A percentile compares a stretch with the other conserved stretches of the same genome.
phyloP scores from a whole-genome alignment of 2,329 filamentous ascomycete species.

The Cyphellophora attinorum region DNA sequence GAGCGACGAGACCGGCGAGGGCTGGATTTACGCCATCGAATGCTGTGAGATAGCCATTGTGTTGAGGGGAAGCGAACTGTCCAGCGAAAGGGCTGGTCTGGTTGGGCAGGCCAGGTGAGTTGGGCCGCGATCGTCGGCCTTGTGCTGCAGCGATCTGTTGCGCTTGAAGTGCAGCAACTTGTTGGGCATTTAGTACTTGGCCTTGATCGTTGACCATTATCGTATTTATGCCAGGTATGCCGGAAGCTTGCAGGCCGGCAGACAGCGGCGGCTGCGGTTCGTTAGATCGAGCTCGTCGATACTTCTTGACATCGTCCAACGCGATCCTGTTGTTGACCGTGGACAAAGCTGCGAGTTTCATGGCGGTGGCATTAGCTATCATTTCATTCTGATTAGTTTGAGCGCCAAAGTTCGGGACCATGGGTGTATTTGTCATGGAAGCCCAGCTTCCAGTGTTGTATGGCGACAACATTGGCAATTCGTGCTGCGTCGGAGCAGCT shows the following conservation, averaged over 20 bases:
- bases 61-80: constrained; percentile 78
- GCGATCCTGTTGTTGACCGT: constrained; percentile 98
- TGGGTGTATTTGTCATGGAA: constrained; percentile 95
- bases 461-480: constrained; percentile 78
- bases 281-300: constrained; percentile 82
- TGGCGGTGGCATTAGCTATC: constrained; percentile 96
- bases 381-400: constrained; percentile 75
- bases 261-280: constrained; percentile 57
- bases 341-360: constrained; percentile 94
- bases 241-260: constrained; percentile 53
- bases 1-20: constrained; percentile 54
- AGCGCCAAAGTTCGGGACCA: constrained; percentile 72
- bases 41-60: constrained; percentile 86
- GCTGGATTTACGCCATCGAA: constrained; percentile 68
- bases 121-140: constrained; percentile 73
- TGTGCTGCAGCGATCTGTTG: constrained; percentile 49
- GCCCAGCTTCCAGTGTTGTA: constrained; percentile 80
- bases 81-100: constrained; percentile 36
- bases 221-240: constrained; percentile 63
- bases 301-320: constrained; percentile 92
- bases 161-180: constrained; percentile 70
- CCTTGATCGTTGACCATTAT: constrained; percentile 94
- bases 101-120: constrained; percentile 78
- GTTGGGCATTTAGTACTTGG: constrained; percentile 75
- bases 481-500: constrained; percentile 61